A percentile compares a stretch with the other conserved stretches of the same genome.
phyloP scores from a whole-genome alignment of 495 filamentous ascomycete species.

The Daldinia bambusicola region DNA sequence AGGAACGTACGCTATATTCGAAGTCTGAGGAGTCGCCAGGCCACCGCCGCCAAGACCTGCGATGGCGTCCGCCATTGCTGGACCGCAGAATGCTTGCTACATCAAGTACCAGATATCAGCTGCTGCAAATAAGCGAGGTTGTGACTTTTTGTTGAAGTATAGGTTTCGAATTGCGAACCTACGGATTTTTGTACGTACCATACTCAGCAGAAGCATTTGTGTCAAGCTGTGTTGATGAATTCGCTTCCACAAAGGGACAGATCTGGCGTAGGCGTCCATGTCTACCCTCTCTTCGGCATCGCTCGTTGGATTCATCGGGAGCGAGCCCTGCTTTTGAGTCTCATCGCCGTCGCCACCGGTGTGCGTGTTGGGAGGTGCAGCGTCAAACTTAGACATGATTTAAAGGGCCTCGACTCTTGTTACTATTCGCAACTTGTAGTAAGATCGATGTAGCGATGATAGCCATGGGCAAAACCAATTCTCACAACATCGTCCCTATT shows the following conservation, averaged over 20 bases:
- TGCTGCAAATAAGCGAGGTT: not conserved
- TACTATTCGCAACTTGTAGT: not conserved
- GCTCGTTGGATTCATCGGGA: conserved; percentile 34
- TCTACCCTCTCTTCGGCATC: conserved; percentile 35
- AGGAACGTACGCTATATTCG: conserved; percentile 38
- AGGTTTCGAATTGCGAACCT: no score
- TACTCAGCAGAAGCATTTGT: conserved; percentile 38
- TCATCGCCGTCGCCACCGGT: conserved; percentile 37
- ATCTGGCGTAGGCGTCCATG: conserved; percentile 33
- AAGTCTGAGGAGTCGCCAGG: conserved; percentile 39
- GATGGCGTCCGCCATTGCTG: conserved; percentile 40
- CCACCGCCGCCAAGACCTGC: conserved; percentile 37
- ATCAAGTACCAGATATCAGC: not conserved
- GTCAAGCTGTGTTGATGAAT: conserved; percentile 39
- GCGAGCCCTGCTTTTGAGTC: conserved; percentile 30
- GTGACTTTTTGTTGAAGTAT: no score
- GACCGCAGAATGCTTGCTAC: conserved; percentile 38
- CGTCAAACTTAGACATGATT: conserved; percentile 41
- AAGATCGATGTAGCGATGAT: not conserved
- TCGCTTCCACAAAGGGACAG: conserved; percentile 36
- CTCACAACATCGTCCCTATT: no score
- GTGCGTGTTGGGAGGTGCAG: conserved; percentile 39
- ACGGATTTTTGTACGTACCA: conserved; percentile 6
- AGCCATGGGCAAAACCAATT: no score
- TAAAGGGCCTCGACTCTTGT: conserved; percentile 6